phyloP scores from a whole-genome alignment of 2,329 filamentous ascomycete genomes.

The Alternaria brassicicola region DNA sequence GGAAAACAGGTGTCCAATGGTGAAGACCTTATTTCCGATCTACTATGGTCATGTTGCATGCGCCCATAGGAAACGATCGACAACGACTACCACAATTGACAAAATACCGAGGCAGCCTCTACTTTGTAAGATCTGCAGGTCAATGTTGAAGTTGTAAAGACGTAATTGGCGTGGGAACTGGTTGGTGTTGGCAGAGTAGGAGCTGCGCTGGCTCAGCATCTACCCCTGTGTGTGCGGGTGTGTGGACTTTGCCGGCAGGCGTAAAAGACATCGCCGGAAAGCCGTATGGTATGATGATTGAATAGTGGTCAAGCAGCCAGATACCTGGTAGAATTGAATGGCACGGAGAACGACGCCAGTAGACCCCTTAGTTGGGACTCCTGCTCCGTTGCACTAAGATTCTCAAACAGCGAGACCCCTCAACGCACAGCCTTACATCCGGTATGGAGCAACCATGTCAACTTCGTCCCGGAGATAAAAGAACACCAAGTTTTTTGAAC shows the following conservation, averaged over 20 bases:
- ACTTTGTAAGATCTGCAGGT: neutral
- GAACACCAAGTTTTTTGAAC: neutral
- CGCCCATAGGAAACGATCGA: neutral
- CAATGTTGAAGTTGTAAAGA: neutral
- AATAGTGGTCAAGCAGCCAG: neutral
- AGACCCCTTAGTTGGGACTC: neutral
- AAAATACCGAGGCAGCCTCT: constrained; percentile 1
- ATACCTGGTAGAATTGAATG: neutral
- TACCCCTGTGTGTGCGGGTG: neutral
- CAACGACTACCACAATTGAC: neutral
- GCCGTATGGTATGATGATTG: neutral
- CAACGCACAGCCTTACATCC: neutral
- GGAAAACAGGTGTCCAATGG: neutral
- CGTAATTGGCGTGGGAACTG: neutral
- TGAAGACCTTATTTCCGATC: neutral
- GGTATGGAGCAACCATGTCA: neutral
- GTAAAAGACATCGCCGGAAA: neutral
- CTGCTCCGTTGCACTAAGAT: neutral
- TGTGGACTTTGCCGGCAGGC: neutral
- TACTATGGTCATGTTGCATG: neutral
- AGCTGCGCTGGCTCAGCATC: neutral
- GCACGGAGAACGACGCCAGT: neutral
- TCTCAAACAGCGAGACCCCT: neutral
- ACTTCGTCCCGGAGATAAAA: neutral
- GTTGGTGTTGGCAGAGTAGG: neutral